These are phyloP conservation scores for Salix dunnii DNA, from an alignment of 345 rosid species.

Conservation along the genomic window DNA sequence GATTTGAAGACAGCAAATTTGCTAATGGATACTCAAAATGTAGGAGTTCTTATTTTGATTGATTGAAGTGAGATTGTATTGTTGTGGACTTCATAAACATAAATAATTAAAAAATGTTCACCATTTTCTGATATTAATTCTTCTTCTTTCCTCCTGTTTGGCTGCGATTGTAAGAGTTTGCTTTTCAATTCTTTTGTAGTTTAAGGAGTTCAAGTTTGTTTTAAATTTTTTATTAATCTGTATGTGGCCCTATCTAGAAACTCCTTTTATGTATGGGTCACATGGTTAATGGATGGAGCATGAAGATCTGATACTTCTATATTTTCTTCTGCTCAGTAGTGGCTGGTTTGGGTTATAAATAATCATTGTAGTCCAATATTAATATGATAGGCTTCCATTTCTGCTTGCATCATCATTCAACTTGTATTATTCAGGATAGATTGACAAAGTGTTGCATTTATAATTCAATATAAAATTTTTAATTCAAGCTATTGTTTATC, in stretches of 20 bases:
- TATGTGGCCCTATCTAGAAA: not conserved
- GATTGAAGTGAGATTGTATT: not conserved
- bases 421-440: not conserved
- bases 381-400: not conserved
- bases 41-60: slow-evolving; percentile 21
- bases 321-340: not conserved
- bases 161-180: not conserved
- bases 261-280: not conserved
- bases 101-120: not conserved
- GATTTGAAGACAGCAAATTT: slow-evolving; percentile 80
- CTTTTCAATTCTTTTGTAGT: not conserved
- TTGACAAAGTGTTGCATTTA: not conserved
- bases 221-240: not conserved
- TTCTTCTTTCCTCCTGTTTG: not conserved
- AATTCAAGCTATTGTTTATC: slow-evolving; percentile 5
- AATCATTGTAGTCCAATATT: not conserved
- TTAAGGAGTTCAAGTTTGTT: not conserved
- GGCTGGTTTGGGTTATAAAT: not conserved
- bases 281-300: not conserved
- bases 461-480: not conserved
- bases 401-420: not conserved
- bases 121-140: not conserved
- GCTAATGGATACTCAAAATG: slow-evolving; percentile 60
- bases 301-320: not conserved
- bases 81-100: not conserved